Percentiles rank a stretch among this genome's conserved stretches.
phyloP scores from a whole-genome alignment of 2,329 filamentous ascomycete species.

The Penicillium frequentans region DNA sequence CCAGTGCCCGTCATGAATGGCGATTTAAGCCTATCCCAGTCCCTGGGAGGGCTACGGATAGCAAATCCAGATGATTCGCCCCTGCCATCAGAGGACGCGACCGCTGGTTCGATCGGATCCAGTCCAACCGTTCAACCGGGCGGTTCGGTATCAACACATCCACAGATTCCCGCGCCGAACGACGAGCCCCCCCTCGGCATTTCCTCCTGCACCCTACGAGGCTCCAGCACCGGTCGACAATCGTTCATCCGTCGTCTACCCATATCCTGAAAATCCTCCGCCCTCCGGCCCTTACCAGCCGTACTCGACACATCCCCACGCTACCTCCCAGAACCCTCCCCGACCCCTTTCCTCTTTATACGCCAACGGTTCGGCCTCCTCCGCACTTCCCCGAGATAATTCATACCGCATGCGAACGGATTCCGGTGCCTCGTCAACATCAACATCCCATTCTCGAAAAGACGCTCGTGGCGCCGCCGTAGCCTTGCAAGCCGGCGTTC shows the following conservation, averaged over 20 bases:
- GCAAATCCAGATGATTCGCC: slow-evolving; percentile 86
- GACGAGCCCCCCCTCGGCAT: slow-evolving; percentile 19
- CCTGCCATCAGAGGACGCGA: slow-evolving; percentile 37
- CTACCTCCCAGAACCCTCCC: slow-evolving; percentile 36
- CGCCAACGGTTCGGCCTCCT: slow-evolving; percentile 43
- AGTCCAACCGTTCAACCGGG: slow-evolving; percentile 21
- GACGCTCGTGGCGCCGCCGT: slow-evolving; percentile 63
- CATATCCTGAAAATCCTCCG: slow-evolving; percentile 46
- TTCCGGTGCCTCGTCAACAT: slow-evolving; percentile 58
- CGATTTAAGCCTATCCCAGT: slow-evolving; percentile 88
- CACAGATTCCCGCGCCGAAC: slow-evolving; percentile 17
- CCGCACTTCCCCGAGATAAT: slow-evolving; percentile 40
- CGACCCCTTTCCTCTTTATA: slow-evolving; percentile 52
- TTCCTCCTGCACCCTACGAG: slow-evolving; percentile 24
- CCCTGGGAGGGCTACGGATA: slow-evolving; percentile 90
- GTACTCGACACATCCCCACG: slow-evolving; percentile 44
- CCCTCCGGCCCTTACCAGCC: slow-evolving; percentile 46
- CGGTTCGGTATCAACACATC: slow-evolving; percentile 24
- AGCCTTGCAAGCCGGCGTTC: slow-evolving; percentile 61
- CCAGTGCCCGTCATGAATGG: slow-evolving; percentile 69
- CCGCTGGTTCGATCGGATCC: slow-evolving; percentile 25
- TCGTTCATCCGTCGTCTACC: slow-evolving; percentile 45
- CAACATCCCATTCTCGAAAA: slow-evolving; percentile 57
- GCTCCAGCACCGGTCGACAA: slow-evolving; percentile 33
- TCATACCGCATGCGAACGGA: slow-evolving; percentile 60